Conservation (phyloP, 768 basidiomycete genomes). For the Hericium rajendrae region DNA sequence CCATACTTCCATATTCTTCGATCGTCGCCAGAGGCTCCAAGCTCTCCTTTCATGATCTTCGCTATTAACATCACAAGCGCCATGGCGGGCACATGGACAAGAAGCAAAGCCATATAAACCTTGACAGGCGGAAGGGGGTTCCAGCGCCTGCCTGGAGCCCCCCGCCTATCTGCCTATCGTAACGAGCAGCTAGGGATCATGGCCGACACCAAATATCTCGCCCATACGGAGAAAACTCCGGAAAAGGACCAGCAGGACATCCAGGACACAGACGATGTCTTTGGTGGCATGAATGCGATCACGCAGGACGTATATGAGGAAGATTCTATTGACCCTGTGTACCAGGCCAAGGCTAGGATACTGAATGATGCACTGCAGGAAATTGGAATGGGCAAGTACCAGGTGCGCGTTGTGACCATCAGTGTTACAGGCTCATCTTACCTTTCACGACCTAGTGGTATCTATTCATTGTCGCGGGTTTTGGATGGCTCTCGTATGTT, state of each 20-base stretch:
- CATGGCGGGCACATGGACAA: too few species aligned
- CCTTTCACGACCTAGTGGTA: conserved; percentile 33
- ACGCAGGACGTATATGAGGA: conserved; percentile 3
- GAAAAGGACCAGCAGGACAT: background rate
- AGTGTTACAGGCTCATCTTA: too few species aligned
- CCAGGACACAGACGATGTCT: background rate
- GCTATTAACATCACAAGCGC: too few species aligned
- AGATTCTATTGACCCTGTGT: conserved; percentile 30
- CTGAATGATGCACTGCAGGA: conserved; percentile 39
- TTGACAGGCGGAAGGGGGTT: too few species aligned
- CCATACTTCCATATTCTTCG: too few species aligned
- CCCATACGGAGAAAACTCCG: background rate
- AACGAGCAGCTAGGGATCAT: background rate
- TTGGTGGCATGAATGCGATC: background rate
- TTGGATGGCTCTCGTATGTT: conserved; percentile 68
- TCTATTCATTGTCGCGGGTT: conserved; percentile 57
- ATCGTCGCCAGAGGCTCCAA: too few species aligned
- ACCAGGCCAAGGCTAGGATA: conserved; percentile 38
- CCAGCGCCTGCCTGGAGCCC: too few species aligned
- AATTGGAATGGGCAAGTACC: conserved; percentile 50
- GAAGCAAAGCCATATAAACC: too few species aligned
- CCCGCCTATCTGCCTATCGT: too few species aligned
- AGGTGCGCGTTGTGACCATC: conserved; percentile 23
- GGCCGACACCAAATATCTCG: background rate
- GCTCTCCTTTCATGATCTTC: too few species aligned